Base-by-base conservation (phyloP, 1,139 yeast species). In the Pichia sp. region DNA sequence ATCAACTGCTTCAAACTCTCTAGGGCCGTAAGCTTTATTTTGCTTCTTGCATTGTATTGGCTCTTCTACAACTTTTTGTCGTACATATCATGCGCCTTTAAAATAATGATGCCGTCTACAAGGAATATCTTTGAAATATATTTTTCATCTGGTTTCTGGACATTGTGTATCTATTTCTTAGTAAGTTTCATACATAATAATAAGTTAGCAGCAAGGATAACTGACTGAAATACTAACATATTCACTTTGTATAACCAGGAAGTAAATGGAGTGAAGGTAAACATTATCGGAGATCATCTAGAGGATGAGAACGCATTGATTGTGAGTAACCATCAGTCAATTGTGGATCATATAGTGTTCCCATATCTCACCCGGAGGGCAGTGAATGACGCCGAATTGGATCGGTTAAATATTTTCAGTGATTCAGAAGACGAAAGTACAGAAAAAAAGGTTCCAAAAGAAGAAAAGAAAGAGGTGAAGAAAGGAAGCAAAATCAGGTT, bases 291-390 rank as follows among this genome's bases (percentile, higher is more conserved):
- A 0, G 84, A 79, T 58, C 52, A 61, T 1, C 58, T 79, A 29
- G 75, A 71, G 42, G 58, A 73, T 9, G 83, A 77, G 42, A 75
- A 81, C 16, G 80, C 84, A 0, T 59, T 80, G 4, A 60, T 81
- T 20, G 63, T 80, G 6, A 61, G 79, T 55, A 85, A 85, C 61
- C 91, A 85, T 64, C 72, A 68, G 46, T 80, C 87, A 1, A 61
- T 80, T 16, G 75, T 77, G 0, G 91, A 85, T 63, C 78, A 80
- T 63, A 65, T 81, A 12, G 70, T 81, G 0, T 66, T 84, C 16
- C 57, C 55, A 1, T 44, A 29, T 30, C 44, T 56, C 12, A 51
- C 58, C 20, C 45, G 57, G 3, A 51, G 40, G 41, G 46, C 55
- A 16, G 12, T 54, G 17, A 46, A 48, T 20, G 48, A 55, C 49